Percentiles rank a stretch among this genome's conserved stretches.
These are phyloP conservation scores for Lipomyces anomalus DNA, from an alignment of 805 yeast species.

Conservation along the genomic window DNA sequence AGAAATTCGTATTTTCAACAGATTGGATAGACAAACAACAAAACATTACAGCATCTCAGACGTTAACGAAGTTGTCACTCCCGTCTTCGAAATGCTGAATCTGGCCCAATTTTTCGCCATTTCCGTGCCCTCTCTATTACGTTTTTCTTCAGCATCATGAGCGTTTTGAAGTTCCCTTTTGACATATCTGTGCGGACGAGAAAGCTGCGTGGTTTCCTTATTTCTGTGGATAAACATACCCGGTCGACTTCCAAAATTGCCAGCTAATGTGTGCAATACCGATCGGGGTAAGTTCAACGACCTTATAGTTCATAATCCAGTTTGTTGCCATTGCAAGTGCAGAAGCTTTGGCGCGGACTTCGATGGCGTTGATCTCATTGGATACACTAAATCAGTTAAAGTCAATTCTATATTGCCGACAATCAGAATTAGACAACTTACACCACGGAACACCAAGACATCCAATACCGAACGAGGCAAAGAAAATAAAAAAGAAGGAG, in stretches of 20 bases:
- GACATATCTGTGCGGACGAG: conserved; percentile 41
- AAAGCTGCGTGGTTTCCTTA: conserved; percentile 44
- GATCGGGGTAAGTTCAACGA: conserved; percentile 42
- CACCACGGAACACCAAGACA: conserved; percentile 53
- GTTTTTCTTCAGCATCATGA: too few relatives aligned
- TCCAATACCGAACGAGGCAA: conserved; percentile 49
- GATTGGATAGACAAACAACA: too few relatives aligned
- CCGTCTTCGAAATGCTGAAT: too few relatives aligned
- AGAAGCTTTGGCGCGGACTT: conserved; percentile 54
- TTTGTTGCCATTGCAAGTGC: conserved; percentile 60
- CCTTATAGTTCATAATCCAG: conserved; percentile 59
- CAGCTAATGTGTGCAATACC: conserved; percentile 34
- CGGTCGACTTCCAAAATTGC: conserved; percentile 51
- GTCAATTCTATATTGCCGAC: too few relatives aligned
- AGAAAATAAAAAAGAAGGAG: conserved; percentile 31
- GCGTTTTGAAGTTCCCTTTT: conserved; percentile 40
- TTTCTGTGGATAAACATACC: conserved; percentile 37
- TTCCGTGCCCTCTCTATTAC: too few relatives aligned
- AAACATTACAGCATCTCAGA: too few relatives aligned
- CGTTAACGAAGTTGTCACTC: too few relatives aligned
- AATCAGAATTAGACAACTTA: too few relatives aligned
- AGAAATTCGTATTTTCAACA: too few relatives aligned
- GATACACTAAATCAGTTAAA: too few relatives aligned
- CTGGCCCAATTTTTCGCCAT: too few relatives aligned
- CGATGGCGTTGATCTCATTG: conserved; percentile 56